Evolutionary conservation across 2,329 filamentous ascomycete genomes (phyloP).

Genomic region (Botryosphaeria agaves): DNA sequence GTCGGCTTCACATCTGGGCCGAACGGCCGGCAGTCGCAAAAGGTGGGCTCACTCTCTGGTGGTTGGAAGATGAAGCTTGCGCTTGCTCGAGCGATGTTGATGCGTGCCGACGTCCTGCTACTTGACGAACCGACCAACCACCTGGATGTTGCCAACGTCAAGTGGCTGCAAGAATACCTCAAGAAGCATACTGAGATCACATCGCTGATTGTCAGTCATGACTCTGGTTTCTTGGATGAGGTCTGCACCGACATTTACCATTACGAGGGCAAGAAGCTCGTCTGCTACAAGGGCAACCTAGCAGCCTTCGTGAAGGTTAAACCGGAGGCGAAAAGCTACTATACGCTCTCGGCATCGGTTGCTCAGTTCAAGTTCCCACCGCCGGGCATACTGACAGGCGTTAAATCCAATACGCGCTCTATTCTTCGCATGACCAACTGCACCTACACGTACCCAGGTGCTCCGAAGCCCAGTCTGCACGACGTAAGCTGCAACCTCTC

Average conservation of each 20-base stretch:
- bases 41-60: conserved; percentile 86
- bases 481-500: conserved; percentile 80
- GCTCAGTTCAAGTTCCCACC: conserved; percentile 97
- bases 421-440: conserved; percentile 92
- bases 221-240: conserved; percentile 91
- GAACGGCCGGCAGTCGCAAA: conserved; percentile 73
- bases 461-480: conserved; percentile 67
- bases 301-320: conserved; percentile 72
- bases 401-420: conserved; percentile 85
- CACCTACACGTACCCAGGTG: conserved; percentile 84
- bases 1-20: conserved; percentile 88
- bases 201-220: conserved; percentile 94
- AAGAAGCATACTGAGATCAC: conserved; percentile 95
- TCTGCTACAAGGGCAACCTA: conserved; percentile 69
- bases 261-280: conserved; percentile 95
- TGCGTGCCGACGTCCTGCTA: conserved; percentile 87
- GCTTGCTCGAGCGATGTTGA: conserved; percentile 87
- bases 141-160: conserved; percentile 88
- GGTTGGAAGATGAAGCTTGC: conserved; percentile 99
- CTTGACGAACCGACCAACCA: conserved; percentile 99
- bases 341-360: conserved; percentile 74
- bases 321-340: conserved; percentile 95
- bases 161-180: conserved; percentile 89
- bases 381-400: conserved; percentile 81
- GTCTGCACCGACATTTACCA: conserved; percentile 99